phyloP scores from a whole-genome alignment of 2,329 filamentous ascomycete genomes.

The Pseudogymnoascus sp. region DNA sequence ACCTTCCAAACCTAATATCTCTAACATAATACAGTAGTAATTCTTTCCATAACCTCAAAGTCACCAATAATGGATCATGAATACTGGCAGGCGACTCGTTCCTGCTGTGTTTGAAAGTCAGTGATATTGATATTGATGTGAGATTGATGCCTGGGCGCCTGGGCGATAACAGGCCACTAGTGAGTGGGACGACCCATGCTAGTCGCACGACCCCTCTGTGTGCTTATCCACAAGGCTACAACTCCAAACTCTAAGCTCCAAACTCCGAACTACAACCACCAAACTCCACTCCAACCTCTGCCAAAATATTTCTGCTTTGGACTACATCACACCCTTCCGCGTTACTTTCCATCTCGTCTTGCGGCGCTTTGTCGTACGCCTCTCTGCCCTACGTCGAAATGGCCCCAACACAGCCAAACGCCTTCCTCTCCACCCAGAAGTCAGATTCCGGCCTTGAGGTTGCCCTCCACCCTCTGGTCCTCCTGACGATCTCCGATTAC shows the following conservation, averaged over 20 bases:
- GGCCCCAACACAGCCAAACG: constrained; percentile 42
- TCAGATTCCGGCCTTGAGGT: constrained; percentile 64
- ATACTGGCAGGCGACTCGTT: too few relatives aligned
- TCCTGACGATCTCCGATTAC: constrained; percentile 94
- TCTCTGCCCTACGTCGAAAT: constrained; percentile 32
- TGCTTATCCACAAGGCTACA: constrained; percentile 10
- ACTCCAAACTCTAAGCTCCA: neutral
- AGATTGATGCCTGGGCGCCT: too few relatives aligned
- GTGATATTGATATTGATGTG: too few relatives aligned
- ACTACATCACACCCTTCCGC: neutral
- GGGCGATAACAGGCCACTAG: neutral
- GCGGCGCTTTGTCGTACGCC: neutral
- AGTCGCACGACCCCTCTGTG: constrained; percentile 2
- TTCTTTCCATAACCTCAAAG: too few relatives aligned
- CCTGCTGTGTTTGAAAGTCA: too few relatives aligned
- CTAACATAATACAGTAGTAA: too few relatives aligned
- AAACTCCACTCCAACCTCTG: neutral
- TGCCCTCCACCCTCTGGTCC: constrained; percentile 85
- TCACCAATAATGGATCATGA: too few relatives aligned
- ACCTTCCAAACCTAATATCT: too few relatives aligned
- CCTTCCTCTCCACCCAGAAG: constrained; percentile 60
- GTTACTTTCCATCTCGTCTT: neutral
- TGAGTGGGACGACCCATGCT: neutral
- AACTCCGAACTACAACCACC: neutral
- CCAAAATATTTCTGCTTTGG: neutral